A percentile compares a stretch with the other conserved stretches of the same genome.
Evolutionary conservation across 768 basidiomycete genomes (phyloP).

Genomic region (Lyophyllum shimeji): DNA sequence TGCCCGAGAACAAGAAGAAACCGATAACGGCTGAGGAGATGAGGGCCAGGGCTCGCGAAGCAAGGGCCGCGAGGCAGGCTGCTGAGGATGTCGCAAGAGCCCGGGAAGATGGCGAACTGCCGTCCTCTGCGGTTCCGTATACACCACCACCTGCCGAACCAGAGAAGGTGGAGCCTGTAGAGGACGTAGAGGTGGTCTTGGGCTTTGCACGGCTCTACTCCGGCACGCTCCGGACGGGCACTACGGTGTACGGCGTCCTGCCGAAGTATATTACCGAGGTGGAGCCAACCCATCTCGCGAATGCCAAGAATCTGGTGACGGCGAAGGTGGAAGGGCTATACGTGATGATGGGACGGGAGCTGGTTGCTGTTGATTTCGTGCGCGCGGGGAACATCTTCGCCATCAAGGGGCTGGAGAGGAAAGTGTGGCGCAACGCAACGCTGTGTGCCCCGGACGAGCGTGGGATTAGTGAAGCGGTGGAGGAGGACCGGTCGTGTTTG

Average conservation of each 20-base stretch:
- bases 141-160: slow-evolving; percentile 8
- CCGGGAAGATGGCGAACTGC: slow-evolving; percentile 10
- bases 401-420: slow-evolving; percentile 84
- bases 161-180: slow-evolving; percentile 19
- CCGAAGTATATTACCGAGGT: slow-evolving; percentile 81
- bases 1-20: slow-evolving; percentile 85
- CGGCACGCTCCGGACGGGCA: slow-evolving; percentile 71
- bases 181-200: slow-evolving; percentile 66
- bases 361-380: slow-evolving; percentile 81
- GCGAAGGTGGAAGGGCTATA: slow-evolving; percentile 79
- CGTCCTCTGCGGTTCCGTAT: slow-evolving; percentile 13
- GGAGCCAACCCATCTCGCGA: slow-evolving; percentile 63
- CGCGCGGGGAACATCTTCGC: slow-evolving; percentile 95
- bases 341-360: slow-evolving; percentile 96
- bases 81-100: slow-evolving; percentile 14
- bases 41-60: slow-evolving; percentile 60
- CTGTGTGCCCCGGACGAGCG: slow-evolving; percentile 65
- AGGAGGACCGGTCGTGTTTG: slow-evolving; percentile 47
- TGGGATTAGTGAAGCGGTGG: slow-evolving; percentile 36
- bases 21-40: slow-evolving; percentile 82
- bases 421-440: slow-evolving; percentile 89
- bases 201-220: slow-evolving; percentile 96
- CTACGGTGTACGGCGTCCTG: slow-evolving; percentile 68
- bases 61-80: slow-evolving; percentile 37
- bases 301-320: slow-evolving; percentile 59